These are phyloP conservation scores for Tetrapisispora nanseiensis DNA, from an alignment of 805 yeast species.

Conservation along the genomic window DNA sequence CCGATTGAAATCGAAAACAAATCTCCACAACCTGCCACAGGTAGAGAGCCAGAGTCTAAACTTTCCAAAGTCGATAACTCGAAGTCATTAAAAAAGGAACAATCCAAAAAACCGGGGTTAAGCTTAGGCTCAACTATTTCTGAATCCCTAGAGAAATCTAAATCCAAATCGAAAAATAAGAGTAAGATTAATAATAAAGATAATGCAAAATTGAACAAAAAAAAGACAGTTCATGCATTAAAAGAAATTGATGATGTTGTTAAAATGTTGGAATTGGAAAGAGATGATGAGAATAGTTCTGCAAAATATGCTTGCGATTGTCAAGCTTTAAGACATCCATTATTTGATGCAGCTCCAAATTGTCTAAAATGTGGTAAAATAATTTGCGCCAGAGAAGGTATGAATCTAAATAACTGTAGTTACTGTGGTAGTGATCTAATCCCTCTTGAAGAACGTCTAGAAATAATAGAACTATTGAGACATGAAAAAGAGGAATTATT, in stretches of 20 bases:
- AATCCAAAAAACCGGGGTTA: background rate
- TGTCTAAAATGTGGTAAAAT: constrained; percentile 92
- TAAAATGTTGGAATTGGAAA: constrained; percentile 38
- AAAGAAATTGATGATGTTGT: constrained; percentile 59
- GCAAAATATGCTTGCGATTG: constrained; percentile 52
- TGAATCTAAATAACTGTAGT: constrained; percentile 68
- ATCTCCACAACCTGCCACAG: no score
- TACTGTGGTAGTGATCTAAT: constrained; percentile 67
- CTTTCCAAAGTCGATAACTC: background rate
- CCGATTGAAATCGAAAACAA: background rate
- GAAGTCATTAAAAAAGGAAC: background rate
- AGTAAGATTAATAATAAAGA: background rate
- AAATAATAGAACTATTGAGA: constrained; percentile 44
- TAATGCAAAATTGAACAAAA: background rate
- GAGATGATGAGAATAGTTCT: constrained; percentile 11
- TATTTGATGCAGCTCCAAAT: constrained; percentile 85
- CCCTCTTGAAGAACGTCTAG: constrained; percentile 47
- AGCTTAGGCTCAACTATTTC: constrained; percentile 1
- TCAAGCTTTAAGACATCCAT: constrained; percentile 79
- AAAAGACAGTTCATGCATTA: constrained; percentile 40
- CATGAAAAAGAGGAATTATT: constrained; percentile 42
- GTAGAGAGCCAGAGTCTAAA: no score
- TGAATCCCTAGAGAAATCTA: background rate
- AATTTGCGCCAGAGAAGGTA: constrained; percentile 80
- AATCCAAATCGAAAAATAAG: background rate